Evolutionary conservation across 805 yeast genomes (phyloP), one percentile per base, ranked within the genome.

Genomic region (Metschnikowia borealis): DNA sequence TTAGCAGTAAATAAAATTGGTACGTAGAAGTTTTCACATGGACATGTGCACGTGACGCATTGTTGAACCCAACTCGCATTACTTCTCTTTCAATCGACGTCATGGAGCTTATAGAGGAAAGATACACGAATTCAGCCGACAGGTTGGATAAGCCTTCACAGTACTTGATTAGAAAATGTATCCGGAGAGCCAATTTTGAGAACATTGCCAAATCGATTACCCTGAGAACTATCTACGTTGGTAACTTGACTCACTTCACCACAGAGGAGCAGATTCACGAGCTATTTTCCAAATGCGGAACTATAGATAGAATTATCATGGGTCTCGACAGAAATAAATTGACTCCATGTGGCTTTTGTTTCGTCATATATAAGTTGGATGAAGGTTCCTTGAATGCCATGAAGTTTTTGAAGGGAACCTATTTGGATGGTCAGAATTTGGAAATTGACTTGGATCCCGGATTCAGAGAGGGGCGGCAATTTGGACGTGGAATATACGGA

Each of bases 341-440:
- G 61, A 91, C 97, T 1, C 99, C 99, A 1, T 91, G 98, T 64
- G 98, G 99, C 15, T 92, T 94, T 67, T 91, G 97, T 64, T 94
- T 94, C 64, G 90, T 94, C 37, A 85, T 89, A 42, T 94, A 84
- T 65, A 79, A 78, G 48, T 66, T 73, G 29, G 83, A 84, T 40
- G 76, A 77, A 45, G 90, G 88, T 45, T 89, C 97, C 1, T 72
- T 90, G 47, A 82, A 86, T 56, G 87, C 97, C 2, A 81, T 92
- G 63, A 87, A 89, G 65, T 92, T 83, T 62, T 71, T 94, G 45
- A 84, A 88, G 58, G 85, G 83, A 48, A 89, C 96, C 0, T 84
- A 84, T 60, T 78, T 94, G 47, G 97, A 92, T 62, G 96, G 91
- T 46, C 83, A 88, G 54, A 73, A 77, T 36, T 79, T 94, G 62